Evolutionary conservation across 108 stramenopile species (phyloP).

Genomic region (Cyclotella atomus): DNA sequence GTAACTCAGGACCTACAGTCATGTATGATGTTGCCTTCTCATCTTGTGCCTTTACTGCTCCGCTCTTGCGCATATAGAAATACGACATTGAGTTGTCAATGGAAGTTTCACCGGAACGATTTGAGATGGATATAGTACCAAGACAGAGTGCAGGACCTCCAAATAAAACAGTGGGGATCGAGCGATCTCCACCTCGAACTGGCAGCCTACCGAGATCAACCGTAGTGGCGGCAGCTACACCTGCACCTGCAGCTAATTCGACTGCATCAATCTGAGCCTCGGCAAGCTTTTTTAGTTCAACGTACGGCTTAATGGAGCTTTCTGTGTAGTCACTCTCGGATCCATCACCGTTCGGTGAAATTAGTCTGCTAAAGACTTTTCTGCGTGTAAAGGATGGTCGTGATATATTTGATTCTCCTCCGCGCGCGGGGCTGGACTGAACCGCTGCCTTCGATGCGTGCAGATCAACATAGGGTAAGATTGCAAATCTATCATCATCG

Average conservation of each 20-base stretch:
- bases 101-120: constrained; percentile 29
- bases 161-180: constrained; percentile 68
- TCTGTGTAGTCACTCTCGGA: constrained; percentile 30
- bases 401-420: background rate
- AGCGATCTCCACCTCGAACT: constrained; percentile 72
- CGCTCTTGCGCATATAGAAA: constrained; percentile 71
- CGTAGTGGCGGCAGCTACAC: constrained; percentile 58
- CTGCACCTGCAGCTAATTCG: constrained; percentile 54
- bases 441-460: background rate
- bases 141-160: constrained; percentile 86
- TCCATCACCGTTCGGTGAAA: background rate
- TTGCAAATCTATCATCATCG: constrained; percentile 74
- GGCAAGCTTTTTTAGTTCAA: constrained; percentile 66
- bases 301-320: constrained; percentile 45
- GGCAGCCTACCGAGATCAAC: constrained; percentile 63
- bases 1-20: constrained; percentile 75
- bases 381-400: background rate
- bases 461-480: constrained; percentile 20
- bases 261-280: constrained; percentile 56
- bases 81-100: constrained; percentile 65
- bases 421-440: background rate
- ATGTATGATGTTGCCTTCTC: constrained; percentile 59
- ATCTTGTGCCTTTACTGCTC: constrained; percentile 46
- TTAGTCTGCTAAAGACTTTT: background rate
- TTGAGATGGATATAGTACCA: constrained; percentile 40